Conservation (phyloP, 768 basidiomycete species). For the Strobilomyces confusus region DNA sequence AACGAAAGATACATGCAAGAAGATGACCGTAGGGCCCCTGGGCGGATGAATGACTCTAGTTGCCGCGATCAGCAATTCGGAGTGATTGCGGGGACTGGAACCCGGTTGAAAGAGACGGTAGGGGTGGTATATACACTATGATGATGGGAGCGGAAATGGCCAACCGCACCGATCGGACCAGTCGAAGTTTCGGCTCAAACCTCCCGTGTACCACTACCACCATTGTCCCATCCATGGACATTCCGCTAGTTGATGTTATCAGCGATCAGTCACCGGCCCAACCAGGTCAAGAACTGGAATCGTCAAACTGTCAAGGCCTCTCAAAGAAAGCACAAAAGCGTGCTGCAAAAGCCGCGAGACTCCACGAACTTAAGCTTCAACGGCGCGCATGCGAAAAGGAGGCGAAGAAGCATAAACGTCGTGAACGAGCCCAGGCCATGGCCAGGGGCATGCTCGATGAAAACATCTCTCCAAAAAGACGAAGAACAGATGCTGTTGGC, state of each 20-base stretch:
- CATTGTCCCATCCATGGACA: constrained; percentile 17
- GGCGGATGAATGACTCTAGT: constrained; percentile 19
- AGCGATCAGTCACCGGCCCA: constrained; percentile 7
- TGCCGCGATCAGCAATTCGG: constrained; percentile 6
- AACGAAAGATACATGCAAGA: no score
- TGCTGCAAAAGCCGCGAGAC: constrained; percentile 64
- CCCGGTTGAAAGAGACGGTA: no score
- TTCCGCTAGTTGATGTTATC: constrained; percentile 9
- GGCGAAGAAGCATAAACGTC: constrained; percentile 71
- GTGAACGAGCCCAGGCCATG: constrained; percentile 50
- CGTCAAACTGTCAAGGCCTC: constrained; percentile 33
- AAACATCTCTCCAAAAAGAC: constrained; percentile 12
- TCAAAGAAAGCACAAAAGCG: constrained; percentile 82
- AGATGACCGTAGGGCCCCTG: no score
- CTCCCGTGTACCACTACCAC: no score
- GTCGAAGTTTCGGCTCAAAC: neutral
- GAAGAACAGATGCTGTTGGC: constrained; percentile 32
- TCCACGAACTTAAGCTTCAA: constrained; percentile 63
- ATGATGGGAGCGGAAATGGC: neutral
- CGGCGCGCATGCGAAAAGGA: constrained; percentile 76
- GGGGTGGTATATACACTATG: no score
- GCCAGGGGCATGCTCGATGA: constrained; percentile 44
- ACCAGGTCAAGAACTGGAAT: constrained; percentile 12
- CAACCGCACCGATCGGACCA: constrained; percentile 8
- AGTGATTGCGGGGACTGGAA: no score